Conservation (phyloP, 202 grass and related monocot species). For the Miscanthus sacchariflorus region DNA sequence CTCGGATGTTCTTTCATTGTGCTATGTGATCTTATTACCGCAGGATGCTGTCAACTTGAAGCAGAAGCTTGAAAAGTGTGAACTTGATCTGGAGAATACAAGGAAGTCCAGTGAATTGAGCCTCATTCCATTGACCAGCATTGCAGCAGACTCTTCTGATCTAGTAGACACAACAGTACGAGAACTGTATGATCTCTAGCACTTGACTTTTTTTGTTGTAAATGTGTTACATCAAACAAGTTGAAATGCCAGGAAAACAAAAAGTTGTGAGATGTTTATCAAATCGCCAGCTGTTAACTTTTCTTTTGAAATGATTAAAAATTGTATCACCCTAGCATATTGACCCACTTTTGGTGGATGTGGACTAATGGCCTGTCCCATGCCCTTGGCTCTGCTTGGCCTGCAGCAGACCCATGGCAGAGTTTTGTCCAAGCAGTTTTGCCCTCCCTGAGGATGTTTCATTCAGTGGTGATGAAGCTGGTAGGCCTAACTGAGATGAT, state of each 20-base stretch:
- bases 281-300: background rate
- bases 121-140: conserved; percentile 58
- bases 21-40: conserved; percentile 30
- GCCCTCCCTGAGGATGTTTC: background rate
- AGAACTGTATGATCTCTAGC: conserved; percentile 59
- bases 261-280: background rate
- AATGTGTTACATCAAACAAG: background rate
- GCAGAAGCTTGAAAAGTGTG: conserved; percentile 84
- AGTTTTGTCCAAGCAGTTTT: background rate
- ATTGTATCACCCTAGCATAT: background rate
- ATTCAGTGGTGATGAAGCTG: background rate
- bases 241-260: background rate
- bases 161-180: conserved; percentile 43
- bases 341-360: background rate
- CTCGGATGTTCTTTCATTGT: conserved; percentile 13
- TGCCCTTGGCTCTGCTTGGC: background rate
- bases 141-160: conserved; percentile 41
- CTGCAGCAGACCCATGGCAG: background rate
- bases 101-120: conserved; percentile 88
- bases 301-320: background rate
- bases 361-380: background rate
- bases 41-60: conserved; percentile 80
- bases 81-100: conserved; percentile 83
- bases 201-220: background rate
- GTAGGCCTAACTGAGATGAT: background rate